Conservation (phyloP, 805 yeast genomes). For the Phaffomyces opuntiae region DNA sequence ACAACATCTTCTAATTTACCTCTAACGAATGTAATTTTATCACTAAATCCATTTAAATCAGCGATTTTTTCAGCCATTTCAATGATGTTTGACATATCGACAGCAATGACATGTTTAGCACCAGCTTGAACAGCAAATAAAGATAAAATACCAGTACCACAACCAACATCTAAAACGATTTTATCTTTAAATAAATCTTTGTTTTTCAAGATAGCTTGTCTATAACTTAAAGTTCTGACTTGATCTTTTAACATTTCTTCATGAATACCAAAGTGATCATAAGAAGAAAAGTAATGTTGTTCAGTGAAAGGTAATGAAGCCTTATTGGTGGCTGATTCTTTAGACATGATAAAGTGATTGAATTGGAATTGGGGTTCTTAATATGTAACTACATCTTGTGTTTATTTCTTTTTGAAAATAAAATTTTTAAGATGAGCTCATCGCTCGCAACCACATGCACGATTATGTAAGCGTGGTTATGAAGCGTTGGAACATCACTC, state of each 20-base stretch:
- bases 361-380: too few relatives aligned
- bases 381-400: too few relatives aligned
- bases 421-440: too few relatives aligned
- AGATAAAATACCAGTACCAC: conserved; percentile 96
- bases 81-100: conserved; percentile 94
- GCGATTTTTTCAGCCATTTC: conserved; percentile 92
- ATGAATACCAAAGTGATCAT: conserved; percentile 96
- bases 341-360: too few relatives aligned
- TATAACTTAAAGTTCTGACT: conserved; percentile 83
- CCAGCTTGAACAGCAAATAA: conserved; percentile 99
- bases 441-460: too few relatives aligned
- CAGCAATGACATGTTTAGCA: conserved; percentile 95
- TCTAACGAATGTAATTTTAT: conserved; percentile 78
- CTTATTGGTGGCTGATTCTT: conserved; percentile 59
- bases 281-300: conserved; percentile 91
- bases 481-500: too few relatives aligned
- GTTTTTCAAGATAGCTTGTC: conserved; percentile 89
- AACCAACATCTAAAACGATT: conserved; percentile 94
- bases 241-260: conserved; percentile 98
- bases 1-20: conserved; percentile 93
- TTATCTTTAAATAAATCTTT: conserved; percentile 85
- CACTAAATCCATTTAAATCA: conserved; percentile 72
- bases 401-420: too few relatives aligned
- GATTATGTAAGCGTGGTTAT: too few relatives aligned
- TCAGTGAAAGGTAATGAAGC: conserved; percentile 60